Conservation (phyloP, 2,329 filamentous ascomycete species). For the Microdochium paspali region DNA sequence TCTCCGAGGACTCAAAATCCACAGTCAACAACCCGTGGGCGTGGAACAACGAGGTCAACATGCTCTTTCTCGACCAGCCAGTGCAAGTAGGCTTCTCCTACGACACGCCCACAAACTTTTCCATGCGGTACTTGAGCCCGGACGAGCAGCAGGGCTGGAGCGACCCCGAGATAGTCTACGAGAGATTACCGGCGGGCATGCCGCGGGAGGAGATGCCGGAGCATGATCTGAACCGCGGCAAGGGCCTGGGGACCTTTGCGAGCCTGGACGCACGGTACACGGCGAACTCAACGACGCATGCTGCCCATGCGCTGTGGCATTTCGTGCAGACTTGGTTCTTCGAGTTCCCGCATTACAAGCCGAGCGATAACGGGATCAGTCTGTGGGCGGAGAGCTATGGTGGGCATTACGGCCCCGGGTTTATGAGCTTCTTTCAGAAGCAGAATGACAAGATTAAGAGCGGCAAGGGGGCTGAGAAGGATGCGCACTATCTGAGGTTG, state of each 20-base stretch:
- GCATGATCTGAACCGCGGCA: conserved; percentile 6
- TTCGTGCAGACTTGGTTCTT: conserved; percentile 49
- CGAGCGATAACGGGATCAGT: conserved; percentile 46
- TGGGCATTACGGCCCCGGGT: conserved; percentile 21
- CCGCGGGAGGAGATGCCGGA: conserved; percentile 26
- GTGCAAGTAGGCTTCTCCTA: conserved; percentile 54
- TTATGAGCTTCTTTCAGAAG: conserved; percentile 18
- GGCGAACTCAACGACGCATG: conserved; percentile 36
- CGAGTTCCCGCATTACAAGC: conserved; percentile 44
- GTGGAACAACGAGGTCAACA: conserved; percentile 48
- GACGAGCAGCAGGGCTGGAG: conserved; percentile 14
- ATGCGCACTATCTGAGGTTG: conserved; percentile 18
- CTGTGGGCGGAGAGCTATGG: conserved; percentile 23
- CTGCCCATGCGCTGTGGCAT: conserved; percentile 49
- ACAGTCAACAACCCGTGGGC: conserved; percentile 45
- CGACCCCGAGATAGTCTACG: conserved; percentile 7
- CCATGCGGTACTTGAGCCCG: conserved; percentile 32
- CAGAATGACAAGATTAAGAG: conserved; percentile 21
- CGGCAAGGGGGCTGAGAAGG: conserved; percentile 15
- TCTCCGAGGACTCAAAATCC: conserved; percentile 33
- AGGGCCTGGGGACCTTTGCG: conserved; percentile 41
- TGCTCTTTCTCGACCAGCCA: conserved; percentile 43
- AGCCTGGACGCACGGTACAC: conserved; percentile 35
- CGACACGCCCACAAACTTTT: conserved; percentile 48
- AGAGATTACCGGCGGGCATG: conserved; percentile 24